Conservation (phyloP, 2,329 filamentous ascomycete species). For the Colletotrichum sp. region DNA sequence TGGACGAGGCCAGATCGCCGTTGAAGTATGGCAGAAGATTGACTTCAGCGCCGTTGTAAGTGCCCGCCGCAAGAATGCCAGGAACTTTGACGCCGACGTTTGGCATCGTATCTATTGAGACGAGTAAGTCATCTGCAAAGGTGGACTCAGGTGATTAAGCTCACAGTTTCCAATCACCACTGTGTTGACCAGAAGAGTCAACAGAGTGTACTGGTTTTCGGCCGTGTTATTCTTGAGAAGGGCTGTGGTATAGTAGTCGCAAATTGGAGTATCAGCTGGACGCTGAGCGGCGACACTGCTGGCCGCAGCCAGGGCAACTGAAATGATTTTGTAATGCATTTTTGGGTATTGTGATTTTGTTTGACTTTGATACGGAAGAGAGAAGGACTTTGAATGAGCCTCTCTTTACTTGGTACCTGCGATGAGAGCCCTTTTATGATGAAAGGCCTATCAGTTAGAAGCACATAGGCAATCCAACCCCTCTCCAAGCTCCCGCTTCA, state of each 20-base stretch:
- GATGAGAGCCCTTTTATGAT: neutral
- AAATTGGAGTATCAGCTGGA: constrained; percentile 56
- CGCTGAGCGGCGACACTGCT: constrained; percentile 45
- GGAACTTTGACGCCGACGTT: constrained; percentile 58
- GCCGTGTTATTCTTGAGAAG: constrained; percentile 64
- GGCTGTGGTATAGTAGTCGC: constrained; percentile 69
- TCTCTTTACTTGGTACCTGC: neutral
- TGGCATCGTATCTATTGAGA: constrained; percentile 50
- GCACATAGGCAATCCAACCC: neutral
- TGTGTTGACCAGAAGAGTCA: constrained; percentile 66
- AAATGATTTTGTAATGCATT: constrained; percentile 30
- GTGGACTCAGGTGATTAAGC: neutral
- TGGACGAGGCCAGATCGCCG: constrained; percentile 58
- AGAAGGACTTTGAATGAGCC: neutral
- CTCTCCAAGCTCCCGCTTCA: neutral
- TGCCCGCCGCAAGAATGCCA: constrained; percentile 61
- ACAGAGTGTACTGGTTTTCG: constrained; percentile 59
- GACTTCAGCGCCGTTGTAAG: constrained; percentile 54
- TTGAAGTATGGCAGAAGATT: constrained; percentile 66
- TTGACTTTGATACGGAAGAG: neutral
- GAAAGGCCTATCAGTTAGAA: neutral
- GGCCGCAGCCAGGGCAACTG: constrained; percentile 28
- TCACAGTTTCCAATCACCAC: constrained; percentile 67
- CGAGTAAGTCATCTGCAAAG: neutral
- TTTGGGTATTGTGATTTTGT: neutral